A percentile compares a stretch with the other conserved stretches of the same genome.
Conservation (phyloP, 495 filamentous ascomycete genomes). For the Friedmanniomyces endolithicus region DNA sequence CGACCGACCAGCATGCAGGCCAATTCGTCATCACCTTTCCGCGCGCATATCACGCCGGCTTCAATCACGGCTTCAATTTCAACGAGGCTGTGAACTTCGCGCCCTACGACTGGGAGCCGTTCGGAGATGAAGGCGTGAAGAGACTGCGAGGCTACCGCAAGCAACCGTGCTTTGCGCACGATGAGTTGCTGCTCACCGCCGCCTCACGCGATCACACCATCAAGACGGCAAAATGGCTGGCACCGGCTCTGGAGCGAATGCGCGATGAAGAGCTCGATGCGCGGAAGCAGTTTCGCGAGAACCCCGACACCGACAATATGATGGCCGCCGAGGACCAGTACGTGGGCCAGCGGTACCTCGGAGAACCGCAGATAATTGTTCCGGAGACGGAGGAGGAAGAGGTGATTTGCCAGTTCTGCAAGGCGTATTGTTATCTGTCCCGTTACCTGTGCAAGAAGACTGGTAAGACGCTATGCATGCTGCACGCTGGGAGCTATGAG, state of each 20-base stretch:
- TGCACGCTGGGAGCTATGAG: conserved; percentile 62
- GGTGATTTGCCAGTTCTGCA: conserved; percentile 84
- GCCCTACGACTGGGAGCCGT: conserved; percentile 91
- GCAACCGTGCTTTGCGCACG: conserved; percentile 93
- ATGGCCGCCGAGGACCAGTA: background rate
- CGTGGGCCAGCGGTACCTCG: conserved; percentile 8
- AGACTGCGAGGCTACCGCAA: conserved; percentile 77
- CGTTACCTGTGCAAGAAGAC: conserved; percentile 71
- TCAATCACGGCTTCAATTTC: conserved; percentile 77
- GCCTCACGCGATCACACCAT: conserved; percentile 68
- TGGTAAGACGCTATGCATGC: conserved; percentile 63
- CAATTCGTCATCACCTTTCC: conserved; percentile 80
- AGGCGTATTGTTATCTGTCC: conserved; percentile 82
- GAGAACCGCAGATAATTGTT: conserved; percentile 20
- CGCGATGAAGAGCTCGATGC: conserved; percentile 57
- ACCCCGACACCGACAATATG: conserved; percentile 9
- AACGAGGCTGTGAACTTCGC: conserved; percentile 99
- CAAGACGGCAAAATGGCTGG: conserved; percentile 87
- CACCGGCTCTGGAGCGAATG: conserved; percentile 70
- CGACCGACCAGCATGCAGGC: conserved; percentile 86
- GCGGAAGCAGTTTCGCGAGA: conserved; percentile 46
- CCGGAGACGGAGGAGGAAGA: conserved; percentile 51
- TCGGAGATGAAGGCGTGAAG: conserved; percentile 73
- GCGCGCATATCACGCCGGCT: conserved; percentile 35
- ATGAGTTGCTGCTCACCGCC: conserved; percentile 87